Conservation (phyloP, 805 yeast genomes). For the Kuraishia ogatae region DNA sequence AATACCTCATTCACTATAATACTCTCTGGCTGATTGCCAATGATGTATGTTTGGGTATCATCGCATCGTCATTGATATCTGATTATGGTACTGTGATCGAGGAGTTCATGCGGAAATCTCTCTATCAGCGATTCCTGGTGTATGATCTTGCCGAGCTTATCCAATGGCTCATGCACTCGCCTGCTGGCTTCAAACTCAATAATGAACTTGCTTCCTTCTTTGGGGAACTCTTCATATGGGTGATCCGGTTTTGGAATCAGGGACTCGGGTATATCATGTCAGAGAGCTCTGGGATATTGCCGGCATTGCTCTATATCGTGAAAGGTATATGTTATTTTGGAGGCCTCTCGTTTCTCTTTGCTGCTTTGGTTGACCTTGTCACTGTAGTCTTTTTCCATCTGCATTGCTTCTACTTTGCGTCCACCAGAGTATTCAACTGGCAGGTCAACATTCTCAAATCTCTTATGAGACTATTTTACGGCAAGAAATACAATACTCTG, state of each 20-base stretch:
- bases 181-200: slow-evolving; percentile 90
- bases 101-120: slow-evolving; percentile 2
- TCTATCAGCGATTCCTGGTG: slow-evolving; percentile 25
- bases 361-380: slow-evolving; percentile 56
- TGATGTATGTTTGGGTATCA: slow-evolving; percentile 69
- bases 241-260: slow-evolving; percentile 55
- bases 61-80: slow-evolving; percentile 39
- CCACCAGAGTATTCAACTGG: slow-evolving; percentile 72
- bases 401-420: slow-evolving; percentile 66
- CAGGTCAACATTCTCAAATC: slow-evolving; percentile 63
- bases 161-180: slow-evolving; percentile 75
- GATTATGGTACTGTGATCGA: slow-evolving; percentile 1
- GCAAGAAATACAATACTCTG: slow-evolving; percentile 77
- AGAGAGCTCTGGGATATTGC: neutral
- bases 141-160: slow-evolving; percentile 40
- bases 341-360: slow-evolving; percentile 67
- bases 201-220: slow-evolving; percentile 77
- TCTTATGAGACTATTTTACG: slow-evolving; percentile 77
- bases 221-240: slow-evolving; percentile 85
- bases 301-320: neutral
- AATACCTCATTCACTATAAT: slow-evolving; percentile 75
- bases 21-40: slow-evolving; percentile 81
- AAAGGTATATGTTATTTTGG: slow-evolving; percentile 1
- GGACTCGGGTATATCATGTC: neutral
- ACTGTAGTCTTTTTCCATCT: slow-evolving; percentile 63